Evolutionary conservation across 1,284 basidiomycete species (phyloP), one percentile per base, ranked within the genome.

Genomic region (Fomitiporia mediterranea): DNA sequence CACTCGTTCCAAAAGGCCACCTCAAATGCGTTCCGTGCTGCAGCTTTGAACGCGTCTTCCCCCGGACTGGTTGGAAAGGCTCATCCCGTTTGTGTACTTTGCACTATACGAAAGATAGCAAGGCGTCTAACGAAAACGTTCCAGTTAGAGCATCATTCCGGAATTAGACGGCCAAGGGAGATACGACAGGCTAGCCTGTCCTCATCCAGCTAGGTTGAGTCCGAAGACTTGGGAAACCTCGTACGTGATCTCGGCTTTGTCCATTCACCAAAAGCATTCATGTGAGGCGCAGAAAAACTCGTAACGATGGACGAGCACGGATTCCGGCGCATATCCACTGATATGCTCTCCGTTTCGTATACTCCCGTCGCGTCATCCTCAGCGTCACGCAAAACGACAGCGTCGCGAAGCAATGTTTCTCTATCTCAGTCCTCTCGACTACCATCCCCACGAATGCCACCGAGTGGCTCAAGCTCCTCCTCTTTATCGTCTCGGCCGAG

Each of bases 311-410:
- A 39, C 23, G 51, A 52, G 37, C 35, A 39, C n/a, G 38, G 51
- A 11, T 52, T 52, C 32, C 51, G 40, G 6, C n/a, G 51, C 38
- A 40, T 9, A 25, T 30, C 19, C 30, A 32, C 27, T n/a, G 35
- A 37, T 23, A 38, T 34, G 9, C 46, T 49, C 11, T 56, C 55
- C 11, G 55, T 56, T 1, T 56, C 55, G 13, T 51, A 56, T 30
- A 56, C 48, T 32, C 55, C 55, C 15, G 48, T 51, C 27, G 42
- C 46, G 39, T 28, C 23, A 30, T 35, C 55, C 8, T 39, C 55
- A 11, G 37, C 47, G 23, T 40, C 55, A n/a, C 55, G 55, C 30
- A 51, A 44, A 49, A 46, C 49, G 21, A 15, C 25, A 30, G 11
- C 44, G 7, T 46, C 44, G 4, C 44, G 44, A 28, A 46, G 44